Evolutionary conservation across 805 yeast genomes (phyloP), one percentile per base, ranked within the genome.

Genomic region (Metschnikowia henanensis): DNA sequence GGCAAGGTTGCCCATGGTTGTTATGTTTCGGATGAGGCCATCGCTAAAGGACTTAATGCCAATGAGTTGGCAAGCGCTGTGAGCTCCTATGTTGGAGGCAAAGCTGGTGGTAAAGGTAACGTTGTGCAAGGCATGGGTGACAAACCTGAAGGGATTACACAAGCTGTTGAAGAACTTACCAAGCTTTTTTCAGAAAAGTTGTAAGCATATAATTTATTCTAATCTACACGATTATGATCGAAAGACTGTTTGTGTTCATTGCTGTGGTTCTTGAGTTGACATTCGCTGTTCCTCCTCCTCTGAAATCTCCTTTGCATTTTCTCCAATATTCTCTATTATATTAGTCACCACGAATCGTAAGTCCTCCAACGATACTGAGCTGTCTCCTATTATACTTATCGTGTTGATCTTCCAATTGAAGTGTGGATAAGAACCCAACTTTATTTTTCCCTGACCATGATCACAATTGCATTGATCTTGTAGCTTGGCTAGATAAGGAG

Each of bases 31-130:
- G 82, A 86, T 50, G 81, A 67, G 32, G 87, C 90, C 30, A 69
- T 84, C 52, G 73, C 73, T 35, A 77, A 81, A 61, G 90, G 90
- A 54, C 74, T 89, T 17, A 77, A 84, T 51, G 91, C 95, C 41
- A 76, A 83, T 45, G 90, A 80, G 22, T 76, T 90, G 54, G 95
- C 95, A 25, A 67, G 75, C 41, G 70, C 77, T 44, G 98, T 87
- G 34, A 73, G 91, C 35, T 68, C 72, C 29, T 72, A 75, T 57
- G 81, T 94, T 56, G 99, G 99, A 53, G 99, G 99, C 67, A 89
- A 86, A 66, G 95, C 96, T 46, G 99, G 99, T 71, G 99, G 99
- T 66, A 94, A 89, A 70, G 98, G 97, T 51, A 87, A 89, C 53
- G 83, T 91, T 43, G 88, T 89, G 56, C 99, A 94, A 73, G 99